Evolutionary conservation across 257 asterid species (phyloP), one percentile per base, ranked within the genome.

Genomic region (Solanum chaucha): DNA sequence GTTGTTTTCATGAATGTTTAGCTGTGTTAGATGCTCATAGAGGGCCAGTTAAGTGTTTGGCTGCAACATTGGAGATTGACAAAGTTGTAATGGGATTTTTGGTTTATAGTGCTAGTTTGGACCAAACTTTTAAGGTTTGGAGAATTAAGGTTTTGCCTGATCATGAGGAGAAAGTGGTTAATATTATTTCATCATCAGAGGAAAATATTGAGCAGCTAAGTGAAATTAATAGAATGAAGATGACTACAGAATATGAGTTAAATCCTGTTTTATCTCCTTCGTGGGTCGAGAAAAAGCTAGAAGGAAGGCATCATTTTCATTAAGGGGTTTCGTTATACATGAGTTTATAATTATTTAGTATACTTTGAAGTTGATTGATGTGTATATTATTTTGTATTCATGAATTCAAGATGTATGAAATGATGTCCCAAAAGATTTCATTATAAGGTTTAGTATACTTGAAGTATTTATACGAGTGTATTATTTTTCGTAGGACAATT

Each of bases 201-300:
- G 72, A 40, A 3, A 35, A 64, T 51, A 5, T 44, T 1, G 71
- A 10, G 4, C 87, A 85, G 36, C 10, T 26, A 2, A 78, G 40
- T 44, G 90, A 92, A 17, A 74, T 84, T 44, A 88, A 87, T 70
- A 70, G 34, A 28, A 64, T 36, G 86, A 88, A 48, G 86, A 72
- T 34, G 10, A 46, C 78, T 30, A 48, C 41, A 0, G 95, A 94
- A 78, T 96, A 91, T 89, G 93, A 96, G 74, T 93, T 88, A 90
- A 95, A 95, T 81, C 99, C 98, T 28, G 99, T 96, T 4, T 86
- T 96, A 89, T 95, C 98, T 64, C 99, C 99, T 85, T 95, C 99
- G 0, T 96, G 99, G 99, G 98, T 96, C 61, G 98, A 95, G 92
- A 96, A 91, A 89, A 96, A 93, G 91, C 86, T 94, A 41, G 98